Conservation (phyloP, 2,329 filamentous ascomycete genomes). For the Ilyonectria sp. region DNA sequence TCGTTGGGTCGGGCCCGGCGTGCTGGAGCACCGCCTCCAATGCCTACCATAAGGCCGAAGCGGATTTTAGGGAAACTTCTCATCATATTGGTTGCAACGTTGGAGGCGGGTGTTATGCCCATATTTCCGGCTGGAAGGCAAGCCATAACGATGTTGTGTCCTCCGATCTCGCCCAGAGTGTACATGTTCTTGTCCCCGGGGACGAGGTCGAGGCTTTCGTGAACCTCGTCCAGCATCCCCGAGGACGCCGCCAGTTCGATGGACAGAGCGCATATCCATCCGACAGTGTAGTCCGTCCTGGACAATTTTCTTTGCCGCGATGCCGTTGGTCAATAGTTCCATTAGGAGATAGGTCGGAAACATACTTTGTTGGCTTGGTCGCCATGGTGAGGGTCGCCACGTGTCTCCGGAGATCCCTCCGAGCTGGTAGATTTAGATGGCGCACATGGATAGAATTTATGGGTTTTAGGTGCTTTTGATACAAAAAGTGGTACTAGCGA, state of each 20-base stretch:
- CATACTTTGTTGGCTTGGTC: no score
- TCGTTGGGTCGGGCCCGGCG: not conserved
- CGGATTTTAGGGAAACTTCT: constrained; percentile 10
- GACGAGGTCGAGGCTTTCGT: not conserved
- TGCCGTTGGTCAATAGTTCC: no score
- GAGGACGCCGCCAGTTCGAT: constrained; percentile 1
- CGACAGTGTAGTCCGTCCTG: not conserved
- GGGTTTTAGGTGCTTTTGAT: no score
- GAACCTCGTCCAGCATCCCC: constrained; percentile 8
- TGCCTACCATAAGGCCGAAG: constrained; percentile 23
- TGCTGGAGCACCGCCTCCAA: constrained; percentile 14
- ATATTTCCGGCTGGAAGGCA: not conserved
- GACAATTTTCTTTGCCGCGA: no score
- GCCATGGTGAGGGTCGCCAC: no score
- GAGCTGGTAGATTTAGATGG: no score
- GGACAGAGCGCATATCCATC: constrained; percentile 3
- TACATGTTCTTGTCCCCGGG: constrained; percentile 12
- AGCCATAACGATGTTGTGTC: constrained; percentile 19
- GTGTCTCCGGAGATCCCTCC: no score
- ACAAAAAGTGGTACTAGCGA: no score
- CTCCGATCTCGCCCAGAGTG: not conserved
- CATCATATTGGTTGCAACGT: constrained; percentile 1
- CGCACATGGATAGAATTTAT: no score
- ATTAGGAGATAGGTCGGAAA: no score
- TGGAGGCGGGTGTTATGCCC: not conserved